phyloP scores from a whole-genome alignment of 2,329 filamentous ascomycete genomes.

The Zarea fungicola region DNA sequence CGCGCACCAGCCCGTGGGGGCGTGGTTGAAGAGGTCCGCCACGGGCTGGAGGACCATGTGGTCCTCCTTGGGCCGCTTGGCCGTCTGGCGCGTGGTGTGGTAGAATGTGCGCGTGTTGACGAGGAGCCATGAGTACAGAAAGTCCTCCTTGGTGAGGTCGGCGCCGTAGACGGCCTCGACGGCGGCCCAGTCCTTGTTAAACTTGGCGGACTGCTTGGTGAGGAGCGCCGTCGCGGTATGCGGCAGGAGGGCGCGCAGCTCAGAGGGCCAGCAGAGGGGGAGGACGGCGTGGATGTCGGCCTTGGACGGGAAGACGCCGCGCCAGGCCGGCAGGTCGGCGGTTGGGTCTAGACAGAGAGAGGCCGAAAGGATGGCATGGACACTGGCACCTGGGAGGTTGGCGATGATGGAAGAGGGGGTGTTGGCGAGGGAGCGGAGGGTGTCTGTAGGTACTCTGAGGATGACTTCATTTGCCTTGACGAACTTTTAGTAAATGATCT shows the following conservation, averaged over 20 bases:
- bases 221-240: conserved; percentile 39
- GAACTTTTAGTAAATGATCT: neutral
- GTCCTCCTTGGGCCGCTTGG: conserved; percentile 43
- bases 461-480: conserved; percentile 45
- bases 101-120: conserved; percentile 61
- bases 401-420: conserved; percentile 49
- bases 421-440: conserved; percentile 60
- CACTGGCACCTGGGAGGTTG: conserved; percentile 47
- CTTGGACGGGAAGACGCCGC: conserved; percentile 59
- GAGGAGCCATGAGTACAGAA: conserved; percentile 52
- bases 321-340: conserved; percentile 52
- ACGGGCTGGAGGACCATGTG: conserved; percentile 67
- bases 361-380: conserved; percentile 70
- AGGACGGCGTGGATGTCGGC: conserved; percentile 49
- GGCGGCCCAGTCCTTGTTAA: conserved; percentile 36
- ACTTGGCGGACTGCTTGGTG: conserved; percentile 44
- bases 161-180: conserved; percentile 25
- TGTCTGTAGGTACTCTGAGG: conserved; percentile 57
- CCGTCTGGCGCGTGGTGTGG: conserved; percentile 42
- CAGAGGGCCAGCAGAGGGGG: conserved; percentile 43
- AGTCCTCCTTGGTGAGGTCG: conserved; percentile 34
- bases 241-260: conserved; percentile 42
- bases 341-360: conserved; percentile 53
- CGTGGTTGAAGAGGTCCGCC: conserved; percentile 65
- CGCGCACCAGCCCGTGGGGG: conserved; percentile 47